phyloP scores from a whole-genome alignment of 129 eudicot species.

The Sambucus nigra region DNA sequence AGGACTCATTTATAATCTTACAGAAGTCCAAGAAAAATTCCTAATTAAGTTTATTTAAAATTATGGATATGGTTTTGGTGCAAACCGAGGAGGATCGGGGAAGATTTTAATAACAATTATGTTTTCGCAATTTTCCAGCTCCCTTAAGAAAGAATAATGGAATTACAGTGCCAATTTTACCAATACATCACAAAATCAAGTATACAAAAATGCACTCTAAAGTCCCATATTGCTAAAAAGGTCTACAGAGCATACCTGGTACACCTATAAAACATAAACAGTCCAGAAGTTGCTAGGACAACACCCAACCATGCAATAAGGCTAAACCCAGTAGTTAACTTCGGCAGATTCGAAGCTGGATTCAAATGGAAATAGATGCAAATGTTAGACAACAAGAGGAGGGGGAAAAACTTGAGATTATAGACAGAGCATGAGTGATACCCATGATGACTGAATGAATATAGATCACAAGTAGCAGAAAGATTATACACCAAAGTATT shows the following conservation, averaged over 20 bases:
- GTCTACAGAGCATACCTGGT: constrained; percentile 47
- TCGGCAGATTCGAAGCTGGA: constrained; percentile 69
- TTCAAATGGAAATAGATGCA: neutral
- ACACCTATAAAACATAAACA: constrained; percentile 76
- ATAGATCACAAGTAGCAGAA: constrained; percentile 62
- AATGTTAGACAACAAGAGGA: neutral
- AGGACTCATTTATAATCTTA: too few relatives aligned
- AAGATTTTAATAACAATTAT: too few relatives aligned
- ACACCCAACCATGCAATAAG: constrained; percentile 89
- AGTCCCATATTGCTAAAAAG: neutral
- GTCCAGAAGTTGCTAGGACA: constrained; percentile 56
- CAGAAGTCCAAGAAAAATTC: too few relatives aligned
- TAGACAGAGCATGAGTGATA: too few relatives aligned
- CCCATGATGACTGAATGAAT: constrained; percentile 74
- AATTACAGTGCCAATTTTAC: neutral
- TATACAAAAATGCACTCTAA: neutral
- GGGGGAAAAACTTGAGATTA: neutral
- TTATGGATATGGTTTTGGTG: too few relatives aligned
- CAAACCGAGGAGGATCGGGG: too few relatives aligned
- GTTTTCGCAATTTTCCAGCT: too few relatives aligned
- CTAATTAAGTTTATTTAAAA: too few relatives aligned
- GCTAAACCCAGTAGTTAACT: constrained; percentile 65
- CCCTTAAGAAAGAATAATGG: too few relatives aligned
- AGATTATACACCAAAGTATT: constrained; percentile 71
- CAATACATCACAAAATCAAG: neutral